phyloP scores from a whole-genome alignment of 257 asterid genomes.

The Cordia subcordata region DNA sequence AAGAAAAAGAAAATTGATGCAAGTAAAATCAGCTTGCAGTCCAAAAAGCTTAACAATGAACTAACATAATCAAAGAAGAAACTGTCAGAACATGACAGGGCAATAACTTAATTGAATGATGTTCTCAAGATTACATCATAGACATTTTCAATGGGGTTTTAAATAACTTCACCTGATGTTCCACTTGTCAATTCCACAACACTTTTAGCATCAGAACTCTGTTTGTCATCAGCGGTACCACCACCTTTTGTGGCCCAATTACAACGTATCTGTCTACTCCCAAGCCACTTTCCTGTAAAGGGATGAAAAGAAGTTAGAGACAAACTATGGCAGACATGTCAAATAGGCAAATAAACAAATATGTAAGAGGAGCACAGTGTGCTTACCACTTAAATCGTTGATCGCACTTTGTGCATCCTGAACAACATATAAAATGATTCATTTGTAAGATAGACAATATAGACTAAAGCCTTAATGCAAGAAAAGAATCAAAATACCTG shows the following conservation, averaged over 20 bases:
- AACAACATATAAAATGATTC: conserved; percentile 12
- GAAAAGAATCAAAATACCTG: conserved; percentile 39
- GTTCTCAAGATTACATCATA: background rate
- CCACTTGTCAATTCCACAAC: conserved; percentile 74
- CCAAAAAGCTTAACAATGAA: background rate
- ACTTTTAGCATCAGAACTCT: conserved; percentile 68
- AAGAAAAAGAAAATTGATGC: conserved; percentile 8
- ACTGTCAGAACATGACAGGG: no score
- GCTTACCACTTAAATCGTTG: conserved; percentile 72
- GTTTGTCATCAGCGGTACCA: conserved; percentile 62
- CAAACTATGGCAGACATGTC: conserved; percentile 15
- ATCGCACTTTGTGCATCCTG: conserved; percentile 98
- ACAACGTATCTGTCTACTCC: conserved; percentile 93
- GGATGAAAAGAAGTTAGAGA: background rate
- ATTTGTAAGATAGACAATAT: conserved; percentile 5
- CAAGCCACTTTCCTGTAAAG: conserved; percentile 82
- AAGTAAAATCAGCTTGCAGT: background rate
- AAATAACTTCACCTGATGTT: conserved; percentile 46
- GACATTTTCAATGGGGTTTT: background rate
- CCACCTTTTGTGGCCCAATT: conserved; percentile 98
- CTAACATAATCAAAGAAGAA: background rate
- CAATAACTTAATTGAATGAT: no score
- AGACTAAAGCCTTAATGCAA: background rate
- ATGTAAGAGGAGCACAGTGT: background rate
- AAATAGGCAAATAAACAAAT: background rate